phyloP scores from a whole-genome alignment of 2,329 filamentous ascomycete genomes.

The Ophiocordyceps unilateralis region DNA sequence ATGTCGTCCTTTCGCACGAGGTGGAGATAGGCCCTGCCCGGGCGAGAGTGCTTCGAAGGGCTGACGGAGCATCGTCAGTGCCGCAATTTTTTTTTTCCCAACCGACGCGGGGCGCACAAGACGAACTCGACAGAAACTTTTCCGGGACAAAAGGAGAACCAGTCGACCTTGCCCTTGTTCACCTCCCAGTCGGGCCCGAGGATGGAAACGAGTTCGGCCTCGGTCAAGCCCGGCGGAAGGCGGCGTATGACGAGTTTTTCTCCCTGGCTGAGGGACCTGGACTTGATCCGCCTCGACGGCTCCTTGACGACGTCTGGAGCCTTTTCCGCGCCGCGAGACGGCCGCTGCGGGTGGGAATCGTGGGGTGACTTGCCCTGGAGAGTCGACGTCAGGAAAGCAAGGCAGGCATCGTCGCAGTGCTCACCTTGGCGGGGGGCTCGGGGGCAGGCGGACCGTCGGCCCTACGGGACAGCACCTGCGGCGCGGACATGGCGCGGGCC shows the following conservation, averaged over 20 bases:
- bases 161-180: slow-evolving; percentile 72
- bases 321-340: slow-evolving; percentile 8
- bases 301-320: slow-evolving; percentile 13
- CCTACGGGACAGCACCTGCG: slow-evolving; percentile 19
- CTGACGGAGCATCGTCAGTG: slow-evolving; percentile 22
- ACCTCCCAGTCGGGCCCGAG: slow-evolving; percentile 68
- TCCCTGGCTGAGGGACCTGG: slow-evolving; percentile 27
- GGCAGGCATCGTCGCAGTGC: not conserved
- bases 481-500: slow-evolving; percentile 20
- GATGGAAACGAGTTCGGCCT: slow-evolving; percentile 54
- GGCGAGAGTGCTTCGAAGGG: slow-evolving; percentile 69
- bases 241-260: slow-evolving; percentile 75
- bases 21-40: slow-evolving; percentile 68
- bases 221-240: slow-evolving; percentile 70
- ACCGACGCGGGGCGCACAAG: not conserved
- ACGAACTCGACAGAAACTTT: slow-evolving; percentile 70
- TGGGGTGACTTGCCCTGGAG: slow-evolving; percentile 3
- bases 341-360: not conserved
- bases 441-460: slow-evolving; percentile 13
- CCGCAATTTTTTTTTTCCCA: not conserved
- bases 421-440: slow-evolving; percentile 12
- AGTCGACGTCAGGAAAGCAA: not conserved
- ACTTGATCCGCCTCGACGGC: slow-evolving; percentile 11
- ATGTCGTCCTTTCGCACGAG: slow-evolving; percentile 57
- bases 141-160: slow-evolving; percentile 46